phyloP scores from a whole-genome alignment of 306 rosid species.

The Lablab purpureus region DNA sequence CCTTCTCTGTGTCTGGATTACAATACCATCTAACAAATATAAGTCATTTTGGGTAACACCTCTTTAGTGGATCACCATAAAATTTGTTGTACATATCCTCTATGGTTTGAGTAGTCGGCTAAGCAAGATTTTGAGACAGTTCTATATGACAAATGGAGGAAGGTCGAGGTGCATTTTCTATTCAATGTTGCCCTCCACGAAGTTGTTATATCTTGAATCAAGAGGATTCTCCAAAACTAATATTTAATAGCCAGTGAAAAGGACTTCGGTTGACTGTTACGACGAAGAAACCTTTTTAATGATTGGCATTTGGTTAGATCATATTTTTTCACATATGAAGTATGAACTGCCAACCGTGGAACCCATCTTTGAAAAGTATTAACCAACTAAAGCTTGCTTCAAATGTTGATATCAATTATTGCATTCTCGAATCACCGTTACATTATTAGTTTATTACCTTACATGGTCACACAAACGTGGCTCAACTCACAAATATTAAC shows the following conservation, averaged over 20 bases:
- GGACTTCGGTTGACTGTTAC: conserved; percentile 69
- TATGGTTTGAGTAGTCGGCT: conserved; percentile 37
- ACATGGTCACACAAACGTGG: conserved; percentile 39
- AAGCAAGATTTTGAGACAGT: conserved; percentile 49
- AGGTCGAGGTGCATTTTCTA: conserved; percentile 51
- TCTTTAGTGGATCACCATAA: conserved; percentile 35
- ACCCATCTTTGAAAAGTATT: conserved; percentile 61
- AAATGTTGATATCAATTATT: conserved; percentile 43
- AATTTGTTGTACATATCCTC: background rate
- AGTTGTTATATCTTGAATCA: conserved; percentile 58
- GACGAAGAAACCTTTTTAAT: conserved; percentile 53
- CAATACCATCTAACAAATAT: conserved; percentile 43
- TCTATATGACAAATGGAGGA: conserved; percentile 50
- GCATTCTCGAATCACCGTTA: conserved; percentile 16
- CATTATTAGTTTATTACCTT: conserved; percentile 18
- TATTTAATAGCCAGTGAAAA: conserved; percentile 52
- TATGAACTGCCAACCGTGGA: conserved; percentile 47
- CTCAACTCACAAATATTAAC: conserved; percentile 12
- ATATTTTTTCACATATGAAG: conserved; percentile 37
- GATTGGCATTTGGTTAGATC: conserved; percentile 47
- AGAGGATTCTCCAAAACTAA: conserved; percentile 45
- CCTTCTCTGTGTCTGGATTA: conserved; percentile 36
- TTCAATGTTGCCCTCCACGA: conserved; percentile 67
- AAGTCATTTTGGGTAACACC: conserved; percentile 31
- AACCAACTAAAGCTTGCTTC: conserved; percentile 52